Percentiles rank a stretch among this genome's conserved stretches.
These are phyloP conservation scores for Colletotrichum nymphaeae DNA, from an alignment of 2,329 filamentous ascomycete genomes.

Conservation along the genomic window DNA sequence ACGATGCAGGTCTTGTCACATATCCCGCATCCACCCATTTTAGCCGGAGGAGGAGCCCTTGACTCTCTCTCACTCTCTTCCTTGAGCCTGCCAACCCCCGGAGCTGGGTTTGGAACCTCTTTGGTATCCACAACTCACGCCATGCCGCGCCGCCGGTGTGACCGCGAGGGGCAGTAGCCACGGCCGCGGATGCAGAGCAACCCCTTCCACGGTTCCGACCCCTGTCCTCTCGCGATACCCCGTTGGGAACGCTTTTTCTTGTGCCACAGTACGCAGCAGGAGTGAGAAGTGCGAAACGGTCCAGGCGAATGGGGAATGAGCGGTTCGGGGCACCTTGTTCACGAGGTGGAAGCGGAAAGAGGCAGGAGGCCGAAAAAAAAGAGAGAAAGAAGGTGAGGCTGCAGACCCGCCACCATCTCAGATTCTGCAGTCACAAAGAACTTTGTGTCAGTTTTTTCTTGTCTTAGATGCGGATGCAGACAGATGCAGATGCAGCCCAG, in stretches of 20 bases:
- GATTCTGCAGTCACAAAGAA: not conserved
- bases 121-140: slow-evolving; percentile 27
- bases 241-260: not conserved
- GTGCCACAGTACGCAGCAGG: too few species aligned
- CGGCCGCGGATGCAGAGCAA: slow-evolving; percentile 12
- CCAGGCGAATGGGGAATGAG: not conserved
- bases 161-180: slow-evolving; percentile 23
- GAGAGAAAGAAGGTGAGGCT: too few species aligned
- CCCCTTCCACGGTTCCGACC: not conserved
- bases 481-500: not conserved
- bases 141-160: slow-evolving; percentile 31
- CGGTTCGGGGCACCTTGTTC: not conserved
- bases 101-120: slow-evolving; percentile 12
- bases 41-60: slow-evolving; percentile 5
- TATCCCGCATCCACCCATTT: slow-evolving; percentile 12
- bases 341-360: slow-evolving; percentile 7
- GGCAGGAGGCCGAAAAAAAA: slow-evolving; percentile 5
- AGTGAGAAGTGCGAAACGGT: not conserved
- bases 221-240: not conserved
- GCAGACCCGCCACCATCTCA: slow-evolving; percentile 1
- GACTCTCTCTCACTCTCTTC: too few species aligned
- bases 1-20: slow-evolving; percentile 23
- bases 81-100: not conserved
- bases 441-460: not conserved
- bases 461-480: not conserved